Conservation (phyloP, 1,284 basidiomycete species). For the Mycena sp. region DNA sequence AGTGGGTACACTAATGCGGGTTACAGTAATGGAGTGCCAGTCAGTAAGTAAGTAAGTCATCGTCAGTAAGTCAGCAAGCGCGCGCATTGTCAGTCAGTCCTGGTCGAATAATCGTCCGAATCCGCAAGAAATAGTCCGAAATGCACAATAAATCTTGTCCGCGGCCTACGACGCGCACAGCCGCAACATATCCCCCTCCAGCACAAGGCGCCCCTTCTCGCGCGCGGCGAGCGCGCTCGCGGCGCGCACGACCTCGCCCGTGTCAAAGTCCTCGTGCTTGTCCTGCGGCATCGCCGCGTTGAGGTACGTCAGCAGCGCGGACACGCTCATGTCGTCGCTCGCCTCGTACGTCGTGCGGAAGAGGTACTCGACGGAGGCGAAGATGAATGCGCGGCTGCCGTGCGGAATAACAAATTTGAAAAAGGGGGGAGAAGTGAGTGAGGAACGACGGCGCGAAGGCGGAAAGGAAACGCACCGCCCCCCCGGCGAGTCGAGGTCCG, state of each 20-base stretch:
- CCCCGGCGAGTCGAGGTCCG: conserved; percentile 62
- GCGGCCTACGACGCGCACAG: neutral
- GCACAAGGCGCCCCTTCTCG: conserved; percentile 57
- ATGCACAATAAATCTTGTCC: no score
- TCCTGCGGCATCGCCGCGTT: conserved; percentile 78
- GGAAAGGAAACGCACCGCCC: conserved; percentile 59
- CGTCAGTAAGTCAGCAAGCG: no score
- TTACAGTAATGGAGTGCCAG: no score
- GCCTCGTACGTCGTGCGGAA: conserved; percentile 71
- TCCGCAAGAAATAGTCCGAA: no score
- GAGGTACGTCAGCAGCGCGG: conserved; percentile 70
- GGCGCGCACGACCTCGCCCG: conserved; percentile 69
- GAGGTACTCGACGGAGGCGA: conserved; percentile 65
- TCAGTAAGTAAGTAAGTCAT: no score
- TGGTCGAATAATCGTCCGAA: no score
- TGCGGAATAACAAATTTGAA: neutral
- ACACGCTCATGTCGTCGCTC: conserved; percentile 72
- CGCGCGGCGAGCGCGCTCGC: conserved; percentile 55
- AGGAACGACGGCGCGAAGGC: neutral
- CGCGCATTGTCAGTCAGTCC: no score
- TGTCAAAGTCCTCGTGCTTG: conserved; percentile 83
- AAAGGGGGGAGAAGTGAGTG: neutral
- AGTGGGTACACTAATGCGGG: no score
- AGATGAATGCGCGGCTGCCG: conserved; percentile 69
- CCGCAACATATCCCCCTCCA: conserved; percentile 66